Evolutionary conservation across 108 stramenopile species (phyloP).

Genomic region (Cyclotella cryptica): DNA sequence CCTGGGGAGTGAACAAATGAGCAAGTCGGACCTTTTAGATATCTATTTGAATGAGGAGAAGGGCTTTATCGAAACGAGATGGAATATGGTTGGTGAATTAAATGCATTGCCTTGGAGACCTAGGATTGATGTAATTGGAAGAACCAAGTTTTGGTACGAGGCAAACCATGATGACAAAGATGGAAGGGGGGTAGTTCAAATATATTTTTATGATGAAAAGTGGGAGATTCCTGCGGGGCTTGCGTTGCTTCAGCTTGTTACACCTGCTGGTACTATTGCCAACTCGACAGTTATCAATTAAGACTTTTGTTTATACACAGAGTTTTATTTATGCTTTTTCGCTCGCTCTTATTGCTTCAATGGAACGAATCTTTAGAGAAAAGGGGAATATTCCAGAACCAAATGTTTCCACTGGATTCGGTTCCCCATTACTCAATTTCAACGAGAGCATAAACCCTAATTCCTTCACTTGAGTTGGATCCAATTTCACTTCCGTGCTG

Average conservation of each 20-base stretch:
- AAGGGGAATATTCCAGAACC: slow-evolving; percentile 77
- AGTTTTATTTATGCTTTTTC: background rate
- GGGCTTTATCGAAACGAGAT: slow-evolving; percentile 73
- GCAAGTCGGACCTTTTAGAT: slow-evolving; percentile 63
- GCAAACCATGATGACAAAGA: background rate
- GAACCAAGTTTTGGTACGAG: slow-evolving; percentile 83
- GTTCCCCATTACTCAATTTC: slow-evolving; percentile 63
- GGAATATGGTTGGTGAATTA: slow-evolving; percentile 87
- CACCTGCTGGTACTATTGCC: slow-evolving; percentile 65
- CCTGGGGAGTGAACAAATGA: slow-evolving; percentile 37
- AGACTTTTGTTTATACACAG: background rate
- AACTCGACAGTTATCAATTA: slow-evolving; percentile 12
- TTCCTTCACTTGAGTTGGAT: slow-evolving; percentile 61
- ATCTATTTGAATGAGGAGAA: slow-evolving; percentile 50
- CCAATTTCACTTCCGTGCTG: slow-evolving; percentile 50
- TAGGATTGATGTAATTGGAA: slow-evolving; percentile 81
- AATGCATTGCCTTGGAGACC: slow-evolving; percentile 77
- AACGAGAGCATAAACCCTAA: slow-evolving; percentile 80
- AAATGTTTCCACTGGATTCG: slow-evolving; percentile 76
- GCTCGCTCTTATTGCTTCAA: slow-evolving; percentile 41
- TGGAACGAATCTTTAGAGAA: slow-evolving; percentile 59
- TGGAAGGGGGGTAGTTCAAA: slow-evolving; percentile 34
- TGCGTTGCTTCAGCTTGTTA: slow-evolving; percentile 76
- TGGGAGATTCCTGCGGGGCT: slow-evolving; percentile 81
- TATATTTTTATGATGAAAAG: slow-evolving; percentile 80